Base-by-base conservation (phyloP, 805 yeast genomes). In the Barnettozyma siamensis region DNA sequence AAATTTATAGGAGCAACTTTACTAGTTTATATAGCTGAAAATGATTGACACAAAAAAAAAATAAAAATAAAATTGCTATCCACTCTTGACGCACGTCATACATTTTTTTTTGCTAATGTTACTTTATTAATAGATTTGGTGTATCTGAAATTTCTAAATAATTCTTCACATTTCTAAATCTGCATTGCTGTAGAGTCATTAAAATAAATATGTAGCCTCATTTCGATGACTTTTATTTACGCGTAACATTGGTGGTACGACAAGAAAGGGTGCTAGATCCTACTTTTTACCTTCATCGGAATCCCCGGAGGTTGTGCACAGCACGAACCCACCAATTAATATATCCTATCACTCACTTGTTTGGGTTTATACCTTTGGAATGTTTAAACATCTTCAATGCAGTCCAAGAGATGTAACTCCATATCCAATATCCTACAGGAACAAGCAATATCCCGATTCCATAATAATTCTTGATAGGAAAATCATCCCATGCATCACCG, bases 321-420 rank as follows among this genome's bases (percentile, higher is more conserved):
- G n/a, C n/a, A n/a, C n/a, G n/a, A n/a, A n/a, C n/a, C n/a, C n/a
- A n/a, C n/a, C n/a, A n/a, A n/a, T n/a, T n/a, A n/a, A n/a, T n/a
- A n/a, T n/a, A n/a, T n/a, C n/a, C 18, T 32, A 12, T 13, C 16
- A 18, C 13, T 32, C 15, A 30, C 15, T 30, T 30, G 17, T 8
- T 11, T 7, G 17, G 16, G 28, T 34, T 69, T 19, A 76, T 72
- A 7, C 88, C 88, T 50, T 78, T 82, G 18, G 93, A 82, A 55
- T 86, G 93, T 42, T 88, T 67, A 62, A 86, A 86, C 42, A 85
- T 64, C 59, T 86, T 86, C 73, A 85, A 69, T 29, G 93, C 89
- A 34, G 79, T 67, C 95, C 95, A 86, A 10, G 88, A 76, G 4
- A 73, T 63, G 9, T 78, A 62, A 32, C 88, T 76, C 94, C 95